Evolutionary conservation across 352 stramenopile species (phyloP).

Genomic region (Aphanomyces euteiches): DNA sequence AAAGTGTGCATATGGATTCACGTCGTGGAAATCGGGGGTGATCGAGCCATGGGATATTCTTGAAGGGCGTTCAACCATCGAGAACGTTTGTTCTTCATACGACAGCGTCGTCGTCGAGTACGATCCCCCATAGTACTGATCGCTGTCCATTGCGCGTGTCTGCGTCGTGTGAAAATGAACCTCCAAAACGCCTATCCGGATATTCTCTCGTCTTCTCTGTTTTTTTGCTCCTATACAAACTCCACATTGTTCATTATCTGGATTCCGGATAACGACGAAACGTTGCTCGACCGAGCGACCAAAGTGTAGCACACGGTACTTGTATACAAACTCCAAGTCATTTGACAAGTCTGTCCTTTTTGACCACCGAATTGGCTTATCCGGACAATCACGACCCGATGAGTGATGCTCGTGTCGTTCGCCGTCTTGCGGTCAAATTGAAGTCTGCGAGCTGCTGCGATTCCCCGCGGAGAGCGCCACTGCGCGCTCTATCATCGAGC

Average conservation of each 20-base stretch:
- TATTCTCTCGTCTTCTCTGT: not conserved
- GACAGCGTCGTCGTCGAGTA: not conserved
- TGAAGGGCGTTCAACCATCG: not conserved
- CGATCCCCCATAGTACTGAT: no score
- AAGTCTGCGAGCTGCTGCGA: no score
- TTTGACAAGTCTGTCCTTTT: not conserved
- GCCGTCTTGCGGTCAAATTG: no score
- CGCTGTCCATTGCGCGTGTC: not conserved
- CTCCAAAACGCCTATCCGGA: not conserved
- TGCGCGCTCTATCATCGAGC: no score
- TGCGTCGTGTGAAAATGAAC: constrained; percentile 4
- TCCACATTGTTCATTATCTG: not conserved
- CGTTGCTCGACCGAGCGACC: constrained; percentile 13
- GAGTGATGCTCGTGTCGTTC: no score
- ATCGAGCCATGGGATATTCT: constrained; percentile 25
- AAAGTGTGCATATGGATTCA: constrained; percentile 29
- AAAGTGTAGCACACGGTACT: not conserved
- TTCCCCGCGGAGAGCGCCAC: no score
- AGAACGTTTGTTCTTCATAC: constrained; percentile 10
- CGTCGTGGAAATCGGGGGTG: constrained; percentile 18
- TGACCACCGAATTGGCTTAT: not conserved
- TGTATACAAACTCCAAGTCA: not conserved
- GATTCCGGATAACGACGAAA: not conserved
- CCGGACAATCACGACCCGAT: not conserved
- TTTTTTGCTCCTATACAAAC: not conserved